Evolutionary conservation across 176 grass and related monocot species (phyloP), one percentile per base, ranked within the genome.

Genomic region (Oryza punctata): DNA sequence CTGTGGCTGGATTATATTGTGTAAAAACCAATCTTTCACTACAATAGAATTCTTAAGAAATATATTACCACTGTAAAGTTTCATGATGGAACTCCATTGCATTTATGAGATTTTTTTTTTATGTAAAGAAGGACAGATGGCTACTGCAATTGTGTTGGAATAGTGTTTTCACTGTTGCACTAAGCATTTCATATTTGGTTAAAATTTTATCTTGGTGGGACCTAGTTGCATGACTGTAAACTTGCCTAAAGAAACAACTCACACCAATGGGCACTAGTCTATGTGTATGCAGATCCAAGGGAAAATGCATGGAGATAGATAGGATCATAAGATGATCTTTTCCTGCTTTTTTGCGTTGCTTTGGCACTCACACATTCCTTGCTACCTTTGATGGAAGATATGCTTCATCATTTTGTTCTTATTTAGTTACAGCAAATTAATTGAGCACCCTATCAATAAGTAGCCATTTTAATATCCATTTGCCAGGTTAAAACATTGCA

Each of bases 321-420:
- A 83, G 60, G 75, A 84, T 84, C 76, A 82, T 50, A 38, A 18
- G 85, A 77, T 37, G 57, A 21, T 52, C 3, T 81, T 81, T 57
- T 85, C 60, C 30, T 77, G 32, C 88, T 85, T 72, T 72, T 89
- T 14, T 44, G 29, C 41, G 24, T 77, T 69, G n/a, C 41, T 72
- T 85, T 78, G 75, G 27, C 70, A 37, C 49, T 45, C 65, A 70
- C 73, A 29, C 68, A 69, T 30, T 77, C 76, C 64, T 25, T 85
- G 47, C 57, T 16, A 60, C 25, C 52, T 82, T 82, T 33, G 73
- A 64, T 28, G 49, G 38, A 69, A 85, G 87, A 90, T 78, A 81
- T 52, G 66, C 68, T 24, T 13, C 29, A 66, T 78, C 73, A 57
- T 73, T 68, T 11, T 82, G 72, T 63, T 81, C 19, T 27, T 47